These are phyloP conservation scores for Vanrija humicola DNA, from an alignment of 1,284 basidiomycete genomes.

Conservation along the genomic window DNA sequence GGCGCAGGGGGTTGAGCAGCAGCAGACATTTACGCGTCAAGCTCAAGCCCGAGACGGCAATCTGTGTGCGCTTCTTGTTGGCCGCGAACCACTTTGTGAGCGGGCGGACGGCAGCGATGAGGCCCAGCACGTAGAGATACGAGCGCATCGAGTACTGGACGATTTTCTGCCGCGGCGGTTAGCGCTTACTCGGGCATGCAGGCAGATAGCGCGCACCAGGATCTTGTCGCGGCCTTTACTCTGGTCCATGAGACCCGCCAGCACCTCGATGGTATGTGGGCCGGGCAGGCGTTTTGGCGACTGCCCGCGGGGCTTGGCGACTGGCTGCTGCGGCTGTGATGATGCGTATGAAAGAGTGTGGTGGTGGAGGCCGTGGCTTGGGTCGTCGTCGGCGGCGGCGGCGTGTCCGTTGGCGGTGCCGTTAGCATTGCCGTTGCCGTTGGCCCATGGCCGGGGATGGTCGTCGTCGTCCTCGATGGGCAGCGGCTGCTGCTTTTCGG, in stretches of 20 bases:
- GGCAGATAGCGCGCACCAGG: constrained; percentile 26
- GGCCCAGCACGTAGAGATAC: constrained; percentile 40
- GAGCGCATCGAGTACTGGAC: constrained; percentile 41
- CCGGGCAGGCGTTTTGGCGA: neutral
- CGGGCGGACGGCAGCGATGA: constrained; percentile 34
- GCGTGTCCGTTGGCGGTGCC: neutral
- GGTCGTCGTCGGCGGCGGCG: neutral
- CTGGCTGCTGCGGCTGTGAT: neutral
- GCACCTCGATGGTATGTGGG: constrained; percentile 26
- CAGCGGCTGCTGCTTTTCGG: too few species aligned
- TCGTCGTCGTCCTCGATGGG: neutral
- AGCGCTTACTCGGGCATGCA: neutral
- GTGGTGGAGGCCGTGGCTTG: constrained; percentile 1
- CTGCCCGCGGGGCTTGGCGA: neutral
- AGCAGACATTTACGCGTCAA: constrained; percentile 45
- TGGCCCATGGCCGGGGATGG: constrained; percentile 2
- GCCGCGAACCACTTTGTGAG: constrained; percentile 33
- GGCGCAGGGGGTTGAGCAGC: constrained; percentile 42
- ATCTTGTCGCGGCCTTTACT: constrained; percentile 46
- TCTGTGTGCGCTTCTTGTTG: constrained; percentile 31
- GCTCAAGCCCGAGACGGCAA: constrained; percentile 32
- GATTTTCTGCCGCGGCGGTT: constrained; percentile 36
- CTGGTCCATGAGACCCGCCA: constrained; percentile 38
- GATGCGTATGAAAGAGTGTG: too few species aligned
- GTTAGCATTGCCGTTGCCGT: neutral